Base-by-base conservation (phyloP, 306 rosid genomes). In the Cucurbita pepo region DNA sequence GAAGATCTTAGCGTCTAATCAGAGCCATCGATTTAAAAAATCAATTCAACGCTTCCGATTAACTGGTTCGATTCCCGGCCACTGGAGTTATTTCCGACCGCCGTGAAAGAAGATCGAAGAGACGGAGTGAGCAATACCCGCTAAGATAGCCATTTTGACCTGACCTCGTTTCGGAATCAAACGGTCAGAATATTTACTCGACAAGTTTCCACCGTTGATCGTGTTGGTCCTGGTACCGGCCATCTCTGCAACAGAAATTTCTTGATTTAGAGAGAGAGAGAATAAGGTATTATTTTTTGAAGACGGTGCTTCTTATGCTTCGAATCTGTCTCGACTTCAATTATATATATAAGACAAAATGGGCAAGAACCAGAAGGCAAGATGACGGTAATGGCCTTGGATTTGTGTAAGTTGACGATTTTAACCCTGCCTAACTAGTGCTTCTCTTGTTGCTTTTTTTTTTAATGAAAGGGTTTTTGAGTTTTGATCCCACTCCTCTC, bases 111-210 rank as follows among this genome's bases (percentile, higher is more conserved):
- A 92, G 1, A 87, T 75, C 36, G 95, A 90, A 77, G 77, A 84
- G 40, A 92, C 78, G 8, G 92, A 86, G 73, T 79, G 85, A 5
- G 95, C 96, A 5, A 92, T 67, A 0, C 85, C 84, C n/a, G 80
- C 84, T 14, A 87, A 77, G n/a, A 89, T 83, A 10, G 73, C 86
- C 71, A 79, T 7, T 82, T 84, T 91, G 71, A 92, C 91, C 22
- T 85, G 90, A 50, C 96, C 96, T 52, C 96, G 73, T 80, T 74
- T 86, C 4, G 96, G 96, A 75, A 85, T 88, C 71, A 75, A 80
- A 69, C 91, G 88, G 51, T 85, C 78, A 0, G 83, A 60, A 73
- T 4, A 15, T 60, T 85, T 79, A 48, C 71, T 56, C 0, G 83
- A 74, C 4, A 76, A 41, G 16, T 67, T 69, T 30, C 88, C 81